Evolutionary conservation across 2,329 filamentous ascomycete genomes (phyloP).

Genomic region (Microsporum canis): DNA sequence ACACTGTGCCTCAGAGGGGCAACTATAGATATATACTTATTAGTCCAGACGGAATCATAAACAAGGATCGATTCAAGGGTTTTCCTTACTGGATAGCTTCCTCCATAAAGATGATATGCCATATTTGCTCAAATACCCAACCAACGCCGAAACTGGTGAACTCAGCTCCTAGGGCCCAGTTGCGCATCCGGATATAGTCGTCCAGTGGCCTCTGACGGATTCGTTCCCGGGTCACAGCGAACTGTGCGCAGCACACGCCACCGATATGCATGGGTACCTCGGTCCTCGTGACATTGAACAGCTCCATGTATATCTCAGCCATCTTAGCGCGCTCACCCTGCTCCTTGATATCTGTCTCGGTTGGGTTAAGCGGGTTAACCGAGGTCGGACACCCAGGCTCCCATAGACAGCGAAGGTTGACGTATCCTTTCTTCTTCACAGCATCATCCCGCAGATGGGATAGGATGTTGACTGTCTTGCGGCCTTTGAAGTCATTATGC

Average conservation of each 20-base stretch:
- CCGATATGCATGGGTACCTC: conserved; percentile 36
- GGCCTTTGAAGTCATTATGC: conserved; percentile 44
- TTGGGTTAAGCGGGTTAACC: conserved; percentile 37
- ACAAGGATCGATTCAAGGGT: not conserved
- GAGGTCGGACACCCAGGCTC: conserved; percentile 42
- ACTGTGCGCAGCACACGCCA: conserved; percentile 46
- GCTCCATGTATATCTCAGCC: conserved; percentile 38
- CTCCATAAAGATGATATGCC: conserved; percentile 47
- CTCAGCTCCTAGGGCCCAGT: conserved; percentile 50
- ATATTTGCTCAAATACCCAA: conserved; percentile 53
- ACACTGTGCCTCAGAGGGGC: conserved; percentile 7
- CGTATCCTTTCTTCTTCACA: conserved; percentile 41
- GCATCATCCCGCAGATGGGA: conserved; percentile 39
- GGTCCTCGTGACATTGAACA: conserved; percentile 32
- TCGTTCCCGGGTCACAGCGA: conserved; percentile 40
- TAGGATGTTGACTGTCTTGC: conserved; percentile 40
- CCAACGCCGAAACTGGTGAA: conserved; percentile 46
- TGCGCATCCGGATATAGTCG: conserved; percentile 46
- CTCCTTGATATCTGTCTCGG: conserved; percentile 25
- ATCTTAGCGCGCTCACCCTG: conserved; percentile 39
- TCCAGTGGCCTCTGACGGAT: conserved; percentile 35
- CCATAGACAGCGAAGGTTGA: conserved; percentile 45
- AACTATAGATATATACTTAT: conserved; percentile 3
- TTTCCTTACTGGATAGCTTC: conserved; percentile 30
- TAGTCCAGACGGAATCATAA: not conserved